A percentile compares a stretch with the other conserved stretches of the same genome.
Conservation (phyloP, 352 stramenopile species). For the Blastocystis sp. region DNA sequence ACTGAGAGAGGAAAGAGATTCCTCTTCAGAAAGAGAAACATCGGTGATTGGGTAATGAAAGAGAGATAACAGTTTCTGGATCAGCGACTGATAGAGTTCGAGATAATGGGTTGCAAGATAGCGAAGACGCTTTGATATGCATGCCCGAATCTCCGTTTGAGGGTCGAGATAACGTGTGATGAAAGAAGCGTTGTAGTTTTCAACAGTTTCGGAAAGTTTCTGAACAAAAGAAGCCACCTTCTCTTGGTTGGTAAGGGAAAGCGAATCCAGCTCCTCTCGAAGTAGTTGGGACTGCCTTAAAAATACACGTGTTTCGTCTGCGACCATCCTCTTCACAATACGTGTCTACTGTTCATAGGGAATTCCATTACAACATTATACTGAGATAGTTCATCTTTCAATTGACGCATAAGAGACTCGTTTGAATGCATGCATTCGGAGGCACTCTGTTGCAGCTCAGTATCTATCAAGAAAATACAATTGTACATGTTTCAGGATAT, state of each 20-base stretch:
- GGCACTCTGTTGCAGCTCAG: background rate
- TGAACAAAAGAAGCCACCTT: background rate
- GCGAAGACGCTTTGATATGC: background rate
- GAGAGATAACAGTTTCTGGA: background rate
- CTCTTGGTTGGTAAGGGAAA: background rate
- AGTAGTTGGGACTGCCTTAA: background rate
- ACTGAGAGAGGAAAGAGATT: background rate
- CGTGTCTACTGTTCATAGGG: background rate
- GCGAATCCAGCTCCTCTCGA: background rate
- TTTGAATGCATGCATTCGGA: background rate
- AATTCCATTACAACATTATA: background rate
- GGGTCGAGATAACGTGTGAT: background rate
- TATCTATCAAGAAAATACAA: background rate
- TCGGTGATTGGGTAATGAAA: background rate
- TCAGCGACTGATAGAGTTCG: background rate
- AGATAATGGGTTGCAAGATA: background rate
- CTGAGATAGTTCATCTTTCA: background rate
- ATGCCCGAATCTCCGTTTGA: constrained; percentile 35
- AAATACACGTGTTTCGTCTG: background rate
- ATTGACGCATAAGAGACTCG: background rate
- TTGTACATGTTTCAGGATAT: background rate
- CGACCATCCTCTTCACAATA: background rate
- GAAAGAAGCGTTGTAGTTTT: background rate
- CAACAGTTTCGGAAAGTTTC: background rate
- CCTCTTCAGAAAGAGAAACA: background rate